These are phyloP conservation scores for Daedaleopsis nitida DNA, from an alignment of 768 basidiomycete species.

Conservation along the genomic window DNA sequence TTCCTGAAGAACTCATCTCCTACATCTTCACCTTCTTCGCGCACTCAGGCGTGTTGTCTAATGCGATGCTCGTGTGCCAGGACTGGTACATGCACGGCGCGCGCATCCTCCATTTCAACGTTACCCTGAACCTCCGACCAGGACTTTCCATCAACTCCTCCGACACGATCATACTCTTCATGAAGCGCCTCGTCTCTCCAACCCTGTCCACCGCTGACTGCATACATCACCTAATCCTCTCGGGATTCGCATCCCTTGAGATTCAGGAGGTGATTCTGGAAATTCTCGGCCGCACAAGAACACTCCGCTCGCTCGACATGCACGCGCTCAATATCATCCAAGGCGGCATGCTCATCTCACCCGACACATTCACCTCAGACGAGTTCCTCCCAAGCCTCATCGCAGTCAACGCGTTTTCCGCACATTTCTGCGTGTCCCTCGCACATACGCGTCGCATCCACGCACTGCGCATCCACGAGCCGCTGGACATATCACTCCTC, in stretches of 20 bases:
- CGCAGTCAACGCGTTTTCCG: constrained; percentile 24
- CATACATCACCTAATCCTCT: constrained; percentile 18
- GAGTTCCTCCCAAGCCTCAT: constrained; percentile 22
- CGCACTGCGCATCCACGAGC: constrained; percentile 9
- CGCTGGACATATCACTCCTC: constrained; percentile 4
- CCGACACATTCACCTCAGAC: constrained; percentile 4
- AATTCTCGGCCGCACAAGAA: constrained; percentile 13
- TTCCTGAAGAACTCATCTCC: constrained; percentile 17
- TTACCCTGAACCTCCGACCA: constrained; percentile 13
- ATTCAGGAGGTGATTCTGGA: constrained; percentile 10
- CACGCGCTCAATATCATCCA: constrained; percentile 1
- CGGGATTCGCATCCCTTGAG: constrained; percentile 9
- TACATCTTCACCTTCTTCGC: constrained; percentile 13
- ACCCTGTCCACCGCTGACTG: constrained; percentile 17
- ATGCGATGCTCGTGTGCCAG: constrained; percentile 18
- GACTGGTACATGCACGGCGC: constrained; percentile 21
- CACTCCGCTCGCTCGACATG: constrained; percentile 19
- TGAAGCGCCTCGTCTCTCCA: constrained; percentile 15
- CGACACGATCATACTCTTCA: constrained; percentile 8
- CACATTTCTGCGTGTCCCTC: neutral
- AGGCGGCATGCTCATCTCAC: constrained; percentile 5
- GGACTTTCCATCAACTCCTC: constrained; percentile 4
- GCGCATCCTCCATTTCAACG: constrained; percentile 16
- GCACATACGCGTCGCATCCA: constrained; percentile 1
- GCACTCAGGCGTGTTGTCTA: constrained; percentile 2